Evolutionary conservation across 2,329 filamentous ascomycete genomes (phyloP).

Genomic region (Colletotrichum tropicale): DNA sequence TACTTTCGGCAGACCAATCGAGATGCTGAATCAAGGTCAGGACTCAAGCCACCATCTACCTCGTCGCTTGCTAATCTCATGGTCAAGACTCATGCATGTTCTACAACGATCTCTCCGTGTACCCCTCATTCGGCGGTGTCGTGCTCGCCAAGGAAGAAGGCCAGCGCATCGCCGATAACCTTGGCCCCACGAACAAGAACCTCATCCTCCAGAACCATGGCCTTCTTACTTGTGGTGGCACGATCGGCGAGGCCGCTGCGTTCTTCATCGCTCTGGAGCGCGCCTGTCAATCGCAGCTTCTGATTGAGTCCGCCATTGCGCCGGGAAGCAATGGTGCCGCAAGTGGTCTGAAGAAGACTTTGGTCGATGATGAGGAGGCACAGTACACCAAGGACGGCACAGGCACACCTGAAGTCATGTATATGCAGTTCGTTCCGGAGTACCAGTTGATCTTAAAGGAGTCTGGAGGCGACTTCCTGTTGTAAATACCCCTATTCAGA

Average conservation of each 20-base stretch:
- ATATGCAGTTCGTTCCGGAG: constrained; percentile 38
- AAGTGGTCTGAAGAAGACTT: constrained; percentile 31
- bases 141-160: constrained; percentile 67
- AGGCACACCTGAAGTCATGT: constrained; percentile 32
- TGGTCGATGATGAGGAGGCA: constrained; percentile 46
- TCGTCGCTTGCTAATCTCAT: fast-evolving
- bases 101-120: constrained; percentile 66
- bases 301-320: constrained; percentile 63
- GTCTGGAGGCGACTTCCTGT: constrained; percentile 32
- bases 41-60: fast-evolving
- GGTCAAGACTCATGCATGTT: constrained; percentile 62
- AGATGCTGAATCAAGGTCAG: constrained; percentile 66
- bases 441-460: constrained; percentile 34
- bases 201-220: constrained; percentile 74
- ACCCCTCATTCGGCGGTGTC: constrained; percentile 55
- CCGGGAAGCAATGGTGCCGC: constrained; percentile 22
- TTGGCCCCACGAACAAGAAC: constrained; percentile 62
- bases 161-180: constrained; percentile 60
- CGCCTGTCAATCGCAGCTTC: constrained; percentile 69
- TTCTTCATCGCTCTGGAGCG: constrained; percentile 71
- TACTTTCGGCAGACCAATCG: constrained; percentile 63
- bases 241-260: constrained; percentile 74
- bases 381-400: constrained; percentile 32
- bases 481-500: constrained; percentile 4
- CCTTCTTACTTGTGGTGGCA: constrained; percentile 68